phyloP scores from a whole-genome alignment of 75 land plant species.

The Chamaecyparis obtusa region DNA sequence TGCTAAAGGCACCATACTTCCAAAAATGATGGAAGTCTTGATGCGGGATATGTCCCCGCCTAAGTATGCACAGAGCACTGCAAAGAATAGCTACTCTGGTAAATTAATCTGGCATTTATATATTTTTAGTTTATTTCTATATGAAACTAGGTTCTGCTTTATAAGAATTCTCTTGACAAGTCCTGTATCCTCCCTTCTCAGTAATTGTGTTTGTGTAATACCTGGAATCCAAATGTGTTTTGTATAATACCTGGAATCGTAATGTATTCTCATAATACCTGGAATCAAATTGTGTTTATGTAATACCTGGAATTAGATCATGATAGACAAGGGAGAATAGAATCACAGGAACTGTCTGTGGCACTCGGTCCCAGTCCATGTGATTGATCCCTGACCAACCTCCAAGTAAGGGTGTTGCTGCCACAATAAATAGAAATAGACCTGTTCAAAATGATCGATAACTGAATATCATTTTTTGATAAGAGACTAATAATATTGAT shows the following conservation, averaged over 20 bases:
- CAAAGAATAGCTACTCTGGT: constrained; percentile 1
- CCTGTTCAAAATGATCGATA: constrained; percentile 22
- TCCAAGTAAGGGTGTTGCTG: constrained; percentile 19
- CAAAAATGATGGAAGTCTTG: constrained; percentile 57
- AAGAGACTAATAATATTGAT: background rate
- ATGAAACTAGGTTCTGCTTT: background rate
- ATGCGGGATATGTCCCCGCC: constrained; percentile 64
- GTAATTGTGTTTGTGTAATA: background rate
- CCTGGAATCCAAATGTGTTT: background rate
- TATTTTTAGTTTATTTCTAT: background rate
- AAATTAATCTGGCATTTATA: background rate
- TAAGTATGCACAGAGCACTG: constrained; percentile 77
- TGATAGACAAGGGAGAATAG: constrained; percentile 82
- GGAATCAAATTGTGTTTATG: background rate
- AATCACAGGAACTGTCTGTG: constrained; percentile 72
- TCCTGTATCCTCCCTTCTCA: no score
- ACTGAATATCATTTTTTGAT: background rate
- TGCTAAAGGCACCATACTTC: constrained; percentile 69
- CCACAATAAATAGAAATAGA: constrained; percentile 50
- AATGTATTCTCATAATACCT: constrained; percentile 25
- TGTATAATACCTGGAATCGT: no score
- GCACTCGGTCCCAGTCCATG: constrained; percentile 60
- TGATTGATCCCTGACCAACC: constrained; percentile 51
- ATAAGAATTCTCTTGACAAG: background rate
- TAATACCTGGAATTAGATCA: constrained; percentile 71